These are phyloP conservation scores for Choricystis sp. DNA, from an alignment of 139 green algal species.

Conservation along the genomic window DNA sequence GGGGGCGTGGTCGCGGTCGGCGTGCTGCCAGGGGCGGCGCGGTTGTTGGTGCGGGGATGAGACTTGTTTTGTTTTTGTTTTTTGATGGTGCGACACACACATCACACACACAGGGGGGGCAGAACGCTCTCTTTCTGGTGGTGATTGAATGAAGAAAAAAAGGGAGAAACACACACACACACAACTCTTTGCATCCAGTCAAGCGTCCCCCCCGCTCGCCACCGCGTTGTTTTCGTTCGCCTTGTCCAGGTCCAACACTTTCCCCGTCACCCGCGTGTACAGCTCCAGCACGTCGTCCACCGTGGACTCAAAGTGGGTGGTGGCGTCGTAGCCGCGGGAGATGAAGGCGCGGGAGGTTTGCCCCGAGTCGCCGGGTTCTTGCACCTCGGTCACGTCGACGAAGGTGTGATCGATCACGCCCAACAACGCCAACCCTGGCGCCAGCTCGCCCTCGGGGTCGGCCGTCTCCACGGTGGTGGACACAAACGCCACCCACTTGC, in stretches of 20 bases:
- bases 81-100: no score
- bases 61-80: no score
- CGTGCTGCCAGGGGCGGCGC: neutral
- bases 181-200: no score
- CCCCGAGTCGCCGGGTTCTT: constrained; percentile 60
- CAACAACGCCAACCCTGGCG: constrained; percentile 69
- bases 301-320: constrained; percentile 96
- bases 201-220: no score
- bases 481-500: constrained; percentile 98
- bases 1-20: neutral
- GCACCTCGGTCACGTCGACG: constrained; percentile 62
- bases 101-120: no score
- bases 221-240: no score
- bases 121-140: no score
- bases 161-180: no score
- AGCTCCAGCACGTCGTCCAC: constrained; percentile 90
- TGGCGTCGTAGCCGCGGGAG: constrained; percentile 88
- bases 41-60: neutral
- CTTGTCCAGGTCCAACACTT: constrained; percentile 21
- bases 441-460: constrained; percentile 41
- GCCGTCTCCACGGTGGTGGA: constrained; percentile 81
- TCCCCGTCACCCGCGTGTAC: constrained; percentile 88
- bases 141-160: no score
- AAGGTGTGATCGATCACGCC: constrained; percentile 89
- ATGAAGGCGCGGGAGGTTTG: constrained; percentile 58